These are phyloP conservation scores for Parietaria judaica DNA, from an alignment of 306 rosid species.

Conservation along the genomic window DNA sequence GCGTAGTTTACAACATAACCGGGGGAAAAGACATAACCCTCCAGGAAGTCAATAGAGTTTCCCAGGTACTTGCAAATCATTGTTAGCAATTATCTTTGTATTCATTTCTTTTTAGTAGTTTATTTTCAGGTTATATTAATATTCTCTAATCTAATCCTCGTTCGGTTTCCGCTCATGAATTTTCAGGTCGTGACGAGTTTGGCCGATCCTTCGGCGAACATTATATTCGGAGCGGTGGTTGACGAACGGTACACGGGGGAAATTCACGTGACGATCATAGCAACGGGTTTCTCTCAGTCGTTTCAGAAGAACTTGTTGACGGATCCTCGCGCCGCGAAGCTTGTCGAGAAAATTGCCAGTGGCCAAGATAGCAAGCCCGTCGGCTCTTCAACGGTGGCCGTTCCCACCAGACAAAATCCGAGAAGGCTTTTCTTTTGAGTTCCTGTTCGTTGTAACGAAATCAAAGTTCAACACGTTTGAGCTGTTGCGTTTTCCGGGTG, in stretches of 20 bases:
- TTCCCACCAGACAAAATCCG: constrained; percentile 40
- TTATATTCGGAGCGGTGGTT: constrained; percentile 89
- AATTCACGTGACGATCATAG: constrained; percentile 85
- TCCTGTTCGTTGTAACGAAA: constrained; percentile 25
- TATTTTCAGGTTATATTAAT: too few relatives aligned
- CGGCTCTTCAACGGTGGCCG: constrained; percentile 30
- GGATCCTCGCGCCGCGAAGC: constrained; percentile 80
- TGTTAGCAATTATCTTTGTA: too few relatives aligned
- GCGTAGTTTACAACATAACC: constrained; percentile 92
- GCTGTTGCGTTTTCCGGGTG: constrained; percentile 10
- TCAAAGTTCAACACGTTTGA: constrained; percentile 27
- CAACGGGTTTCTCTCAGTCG: constrained; percentile 91
- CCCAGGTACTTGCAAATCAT: constrained; percentile 55
- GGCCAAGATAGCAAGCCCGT: constrained; percentile 63
- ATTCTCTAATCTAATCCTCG: too few relatives aligned
- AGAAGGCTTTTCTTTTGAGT: constrained; percentile 70
- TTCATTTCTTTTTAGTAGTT: too few relatives aligned
- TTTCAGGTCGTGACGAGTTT: constrained; percentile 87
- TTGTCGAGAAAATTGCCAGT: constrained; percentile 46
- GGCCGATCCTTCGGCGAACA: constrained; percentile 96
- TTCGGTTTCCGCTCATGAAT: constrained; percentile 4
- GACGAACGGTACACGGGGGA: constrained; percentile 94
- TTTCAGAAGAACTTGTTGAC: constrained; percentile 77
- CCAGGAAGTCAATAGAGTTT: constrained; percentile 95
- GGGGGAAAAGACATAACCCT: constrained; percentile 97